Evolutionary conservation across 2,329 filamentous ascomycete species (phyloP).

Genomic region (Trichocomaceae sp.): DNA sequence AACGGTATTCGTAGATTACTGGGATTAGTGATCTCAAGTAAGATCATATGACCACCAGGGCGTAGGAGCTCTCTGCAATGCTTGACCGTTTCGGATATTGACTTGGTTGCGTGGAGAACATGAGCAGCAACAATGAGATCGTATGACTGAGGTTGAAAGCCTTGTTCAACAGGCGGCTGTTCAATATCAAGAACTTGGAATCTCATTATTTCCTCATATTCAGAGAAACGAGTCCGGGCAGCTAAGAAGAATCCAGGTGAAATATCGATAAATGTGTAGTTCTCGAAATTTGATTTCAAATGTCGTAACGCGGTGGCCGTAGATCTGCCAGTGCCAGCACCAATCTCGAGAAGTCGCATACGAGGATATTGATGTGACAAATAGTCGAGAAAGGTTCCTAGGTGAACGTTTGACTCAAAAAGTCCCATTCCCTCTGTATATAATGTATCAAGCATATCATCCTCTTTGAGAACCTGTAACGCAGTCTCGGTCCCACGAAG

Average conservation of each 20-base stretch:
- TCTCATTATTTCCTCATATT: conserved; percentile 14
- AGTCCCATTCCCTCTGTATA: conserved; percentile 26
- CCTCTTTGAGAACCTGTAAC: conserved; percentile 33
- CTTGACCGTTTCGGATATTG: conserved; percentile 17
- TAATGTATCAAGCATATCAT: conserved; percentile 30
- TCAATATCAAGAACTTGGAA: conserved; percentile 26
- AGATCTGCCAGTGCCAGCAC: conserved; percentile 33
- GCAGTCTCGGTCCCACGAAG: conserved; percentile 30
- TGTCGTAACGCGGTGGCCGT: conserved; percentile 31
- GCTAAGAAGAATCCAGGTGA: conserved; percentile 6
- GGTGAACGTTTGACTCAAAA: not conserved
- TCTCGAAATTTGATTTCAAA: not conserved
- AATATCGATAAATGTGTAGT: conserved; percentile 25
- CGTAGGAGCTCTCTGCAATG: conserved; percentile 24
- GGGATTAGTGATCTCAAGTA: conserved; percentile 35
- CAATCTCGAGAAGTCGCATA: conserved; percentile 41
- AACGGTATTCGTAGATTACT: not conserved
- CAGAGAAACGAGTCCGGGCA: conserved; percentile 7
- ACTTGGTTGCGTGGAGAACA: conserved; percentile 29
- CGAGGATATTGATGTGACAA: conserved; percentile 37
- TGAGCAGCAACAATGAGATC: conserved; percentile 31
- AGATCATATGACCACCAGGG: conserved; percentile 42
- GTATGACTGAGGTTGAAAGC: conserved; percentile 22
- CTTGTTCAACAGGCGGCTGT: conserved; percentile 23
- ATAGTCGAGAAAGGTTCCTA: conserved; percentile 19